Evolutionary conservation across 768 basidiomycete species (phyloP).

Genomic region (Termitomyces sp.): DNA sequence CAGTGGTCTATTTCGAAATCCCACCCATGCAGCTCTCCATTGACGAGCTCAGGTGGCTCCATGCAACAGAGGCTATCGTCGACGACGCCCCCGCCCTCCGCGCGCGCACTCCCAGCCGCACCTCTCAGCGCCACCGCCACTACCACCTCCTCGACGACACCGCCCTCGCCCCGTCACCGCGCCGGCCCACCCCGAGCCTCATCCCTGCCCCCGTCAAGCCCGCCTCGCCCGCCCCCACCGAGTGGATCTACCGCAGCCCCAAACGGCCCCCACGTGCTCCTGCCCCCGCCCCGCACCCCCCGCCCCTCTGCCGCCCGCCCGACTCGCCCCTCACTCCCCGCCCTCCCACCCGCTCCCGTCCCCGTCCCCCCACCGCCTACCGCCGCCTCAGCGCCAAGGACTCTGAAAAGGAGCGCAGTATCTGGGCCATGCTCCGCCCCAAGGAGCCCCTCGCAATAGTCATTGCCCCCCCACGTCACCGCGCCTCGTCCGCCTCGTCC

Average conservation of each 20-base stretch:
- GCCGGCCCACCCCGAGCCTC: conserved; percentile 4
- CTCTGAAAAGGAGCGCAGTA: conserved; percentile 4
- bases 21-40: conserved; percentile 19
- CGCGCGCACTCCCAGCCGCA: background rate
- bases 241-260: conserved; percentile 19
- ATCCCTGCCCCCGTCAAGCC: conserved; percentile 3
- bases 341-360: conserved; percentile 17
- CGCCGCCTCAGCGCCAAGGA: conserved; percentile 1
- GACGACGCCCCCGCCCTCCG: background rate
- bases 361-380: conserved; percentile 4
- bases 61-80: conserved; percentile 26
- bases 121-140: background rate
- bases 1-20: too few relatives aligned
- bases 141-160: background rate
- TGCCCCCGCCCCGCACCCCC: background rate
- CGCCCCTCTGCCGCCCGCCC: conserved; percentile 5
- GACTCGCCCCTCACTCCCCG: too few relatives aligned
- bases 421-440: conserved; percentile 3
- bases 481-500: conserved; percentile 12
- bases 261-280: conserved; percentile 11
- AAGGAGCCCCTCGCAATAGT: too few relatives aligned
- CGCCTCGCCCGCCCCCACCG: conserved; percentile 7
- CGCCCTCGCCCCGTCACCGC: background rate
- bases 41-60: conserved; percentile 47
- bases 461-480: conserved; percentile 1